Evolutionary conservation across 805 yeast genomes (phyloP), one percentile per base, ranked within the genome.

Genomic region (Saturnispora sekii): DNA sequence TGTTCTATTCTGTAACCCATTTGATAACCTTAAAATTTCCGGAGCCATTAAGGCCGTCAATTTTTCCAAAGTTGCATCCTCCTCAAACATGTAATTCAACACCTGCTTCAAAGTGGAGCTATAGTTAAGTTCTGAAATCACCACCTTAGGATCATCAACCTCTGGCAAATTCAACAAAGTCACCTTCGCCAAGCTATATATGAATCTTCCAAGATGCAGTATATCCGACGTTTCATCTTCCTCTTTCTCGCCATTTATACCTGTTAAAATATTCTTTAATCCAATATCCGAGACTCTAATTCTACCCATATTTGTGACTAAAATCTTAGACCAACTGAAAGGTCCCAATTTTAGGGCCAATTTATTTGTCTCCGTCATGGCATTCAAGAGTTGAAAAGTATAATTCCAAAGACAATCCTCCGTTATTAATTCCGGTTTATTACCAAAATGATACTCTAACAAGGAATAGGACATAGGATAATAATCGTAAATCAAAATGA

Each of bases 401-500:
- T 87, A 85, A 31, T 67, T 64, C 96, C 97, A 87, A 38, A 90
- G 62, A 10, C 76, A 57, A 8, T 76, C 74, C 57, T 81, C 88
- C 0, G 81, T 77, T 2, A 84, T 67, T 18, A 73, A 70, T 49
- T 70, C 75, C 4, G 71, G 67, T 34, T 62, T 61, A 26, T 55
- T 58, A 59, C 61, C 50, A 52, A 78, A 69, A 64, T 86, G 93
- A 15, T 72, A 69, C 49, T 87, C 95, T 46, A 69, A 66, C 40
- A 90, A 65, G 1, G 95, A 84, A 45, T 67, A 67, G 1, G 95
- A 73, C 48, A 77, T 68, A 18, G 98, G 97, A 61, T 74, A 84
- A 60, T 78, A 93, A 57, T 90, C 97, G 63, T 87, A 86, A 4
- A 84, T 81, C 37, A 88, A 67, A 35, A 87, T 73, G 46, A 93